Base-by-base conservation (phyloP, 805 yeast species). In the Jamesozyma piceae region DNA sequence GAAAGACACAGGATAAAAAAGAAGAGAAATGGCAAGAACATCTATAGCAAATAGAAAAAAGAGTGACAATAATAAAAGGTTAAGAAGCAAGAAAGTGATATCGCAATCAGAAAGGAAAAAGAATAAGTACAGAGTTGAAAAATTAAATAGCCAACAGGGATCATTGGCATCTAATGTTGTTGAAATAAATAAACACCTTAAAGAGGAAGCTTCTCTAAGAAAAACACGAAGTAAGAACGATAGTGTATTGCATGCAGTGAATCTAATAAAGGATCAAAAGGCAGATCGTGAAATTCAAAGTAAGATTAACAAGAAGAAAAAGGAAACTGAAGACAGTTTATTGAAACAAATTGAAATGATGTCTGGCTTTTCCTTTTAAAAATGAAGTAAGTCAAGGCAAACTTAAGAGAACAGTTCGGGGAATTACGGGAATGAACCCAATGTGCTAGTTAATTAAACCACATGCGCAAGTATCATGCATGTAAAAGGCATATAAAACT, bases 291-390 rank as follows among this genome's bases (percentile, higher is more conserved):
- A 48, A 31, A 46, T 44, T 3, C 52, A 52, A 24, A 52, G 49
- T 13, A 43, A 45, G 28, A 47, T 53, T 3, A 46, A 49, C 28
- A 40, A 44, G 6, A 49, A 50, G 35, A 52, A 57, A 28, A 50
- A 54, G 34, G 58, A 54, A 15, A 58, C 62, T 1, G 56, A 62
- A 8, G 51, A 55, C 19, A 56, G 49, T 35, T 41, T 65, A 26
- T 29, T 51, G 35, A 51, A 54, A 31, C 69, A 65, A 38, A 55
- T 63, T 15, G 65, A 63, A 31, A 41, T 53, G 47, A 62, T 63
- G 20, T 52, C 62, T 1, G 65, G 63, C 2, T 60, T 63, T 41
- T 50, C 60, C 14, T 42, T 62, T 19, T 60, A 45, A 45, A 32
- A 31, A 10, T 14, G 4, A n/a, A n/a, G n/a, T n/a, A n/a, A n/a